Evolutionary conservation across 768 basidiomycete genomes (phyloP).

Genomic region (Gyrodon lividus): DNA sequence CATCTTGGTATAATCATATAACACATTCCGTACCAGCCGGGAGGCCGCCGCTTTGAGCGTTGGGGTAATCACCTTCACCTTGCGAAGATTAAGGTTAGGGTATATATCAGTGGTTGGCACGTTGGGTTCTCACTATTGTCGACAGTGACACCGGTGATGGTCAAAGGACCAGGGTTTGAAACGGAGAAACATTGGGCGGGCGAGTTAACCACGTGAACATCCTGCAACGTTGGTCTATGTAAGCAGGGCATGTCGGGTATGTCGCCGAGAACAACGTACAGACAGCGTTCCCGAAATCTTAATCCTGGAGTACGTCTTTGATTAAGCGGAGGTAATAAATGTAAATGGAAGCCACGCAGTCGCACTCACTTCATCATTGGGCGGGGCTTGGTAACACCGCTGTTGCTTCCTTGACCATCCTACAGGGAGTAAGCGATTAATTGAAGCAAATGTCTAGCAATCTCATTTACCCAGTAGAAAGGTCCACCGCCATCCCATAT

Average conservation of each 20-base stretch:
- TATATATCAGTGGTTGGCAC: neutral
- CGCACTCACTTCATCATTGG: conserved; percentile 43
- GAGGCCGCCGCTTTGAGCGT: conserved; percentile 46
- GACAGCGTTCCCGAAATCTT: conserved; percentile 40
- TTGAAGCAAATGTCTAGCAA: neutral
- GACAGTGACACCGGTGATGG: conserved; percentile 48
- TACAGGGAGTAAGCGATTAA: conserved; percentile 4
- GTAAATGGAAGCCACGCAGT: neutral
- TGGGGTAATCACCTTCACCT: conserved; percentile 55
- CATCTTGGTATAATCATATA: neutral
- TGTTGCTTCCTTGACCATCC: conserved; percentile 26
- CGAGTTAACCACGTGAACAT: conserved; percentile 39
- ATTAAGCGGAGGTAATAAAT: neutral
- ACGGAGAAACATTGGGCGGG: conserved; percentile 36
- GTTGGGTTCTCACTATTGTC: conserved; percentile 54
- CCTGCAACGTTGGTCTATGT: too few species aligned
- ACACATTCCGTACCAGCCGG: conserved; percentile 41
- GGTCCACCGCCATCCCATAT: conserved; percentile 43
- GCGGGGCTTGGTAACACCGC: conserved; percentile 20
- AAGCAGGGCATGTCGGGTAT: neutral
- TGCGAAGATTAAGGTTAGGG: neutral
- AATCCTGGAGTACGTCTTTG: conserved; percentile 28
- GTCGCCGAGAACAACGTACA: conserved; percentile 19
- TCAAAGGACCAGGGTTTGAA: conserved; percentile 27
- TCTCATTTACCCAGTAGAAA: conserved; percentile 40